phyloP scores from a whole-genome alignment of 2,329 filamentous ascomycete species.

The Fusarium albosuccineum region DNA sequence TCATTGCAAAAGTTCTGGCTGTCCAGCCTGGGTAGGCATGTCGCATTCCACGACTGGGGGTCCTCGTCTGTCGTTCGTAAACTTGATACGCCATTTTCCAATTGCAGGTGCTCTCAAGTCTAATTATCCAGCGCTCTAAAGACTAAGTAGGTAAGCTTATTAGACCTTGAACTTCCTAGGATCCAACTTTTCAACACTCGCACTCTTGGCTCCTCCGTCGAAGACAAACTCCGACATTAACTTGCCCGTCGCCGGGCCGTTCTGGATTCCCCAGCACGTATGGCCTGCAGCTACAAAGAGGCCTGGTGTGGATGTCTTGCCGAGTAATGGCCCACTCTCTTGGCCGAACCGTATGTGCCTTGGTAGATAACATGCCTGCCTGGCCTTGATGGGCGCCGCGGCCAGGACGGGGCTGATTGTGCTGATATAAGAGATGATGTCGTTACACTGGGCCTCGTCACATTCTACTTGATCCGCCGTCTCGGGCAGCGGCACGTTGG shows the following conservation, averaged over 20 bases:
- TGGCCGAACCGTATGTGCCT: constrained; percentile 75
- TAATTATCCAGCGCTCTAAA: not conserved
- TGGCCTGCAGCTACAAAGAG: constrained; percentile 89
- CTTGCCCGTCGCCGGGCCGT: constrained; percentile 88
- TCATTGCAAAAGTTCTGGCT: too few species aligned
- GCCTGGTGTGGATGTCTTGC: constrained; percentile 78
- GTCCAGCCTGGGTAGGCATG: too few species aligned
- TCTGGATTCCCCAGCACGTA: constrained; percentile 99
- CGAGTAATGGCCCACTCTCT: constrained; percentile 79
- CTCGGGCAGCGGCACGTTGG: constrained; percentile 77
- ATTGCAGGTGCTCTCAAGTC: not conserved
- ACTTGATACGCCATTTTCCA: not conserved
- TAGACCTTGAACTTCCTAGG: constrained; percentile 73
- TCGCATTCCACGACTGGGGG: too few species aligned
- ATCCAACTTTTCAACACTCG: constrained; percentile 74
- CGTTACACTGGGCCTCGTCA: constrained; percentile 83
- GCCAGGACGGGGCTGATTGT: constrained; percentile 75
- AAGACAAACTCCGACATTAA: constrained; percentile 84
- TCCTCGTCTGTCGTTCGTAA: too few species aligned
- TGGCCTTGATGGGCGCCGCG: constrained; percentile 75
- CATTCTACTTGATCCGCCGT: constrained; percentile 81
- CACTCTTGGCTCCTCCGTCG: constrained; percentile 77
- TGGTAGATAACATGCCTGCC: constrained; percentile 95
- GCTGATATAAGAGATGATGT: constrained; percentile 83
- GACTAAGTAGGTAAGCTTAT: not conserved